Conservation (phyloP, 1,139 yeast species). For the Saccharomyces hybrid region DNA sequence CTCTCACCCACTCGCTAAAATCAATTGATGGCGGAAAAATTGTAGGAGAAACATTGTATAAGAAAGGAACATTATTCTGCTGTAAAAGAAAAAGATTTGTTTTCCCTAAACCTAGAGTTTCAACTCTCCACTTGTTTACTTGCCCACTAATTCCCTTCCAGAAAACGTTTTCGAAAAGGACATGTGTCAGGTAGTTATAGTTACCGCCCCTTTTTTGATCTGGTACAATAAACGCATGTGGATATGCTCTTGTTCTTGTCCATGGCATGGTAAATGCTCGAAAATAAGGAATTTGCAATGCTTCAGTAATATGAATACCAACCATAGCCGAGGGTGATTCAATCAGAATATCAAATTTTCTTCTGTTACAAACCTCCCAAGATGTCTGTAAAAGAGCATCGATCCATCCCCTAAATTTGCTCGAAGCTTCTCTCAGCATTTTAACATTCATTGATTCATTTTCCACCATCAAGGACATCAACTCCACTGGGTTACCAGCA, state of each 20-base stretch:
- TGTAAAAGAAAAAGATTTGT: conserved; percentile 67
- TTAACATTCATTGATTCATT: conserved; percentile 84
- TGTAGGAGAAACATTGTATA: conserved; percentile 81
- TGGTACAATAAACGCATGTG: conserved; percentile 93
- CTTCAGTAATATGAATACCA: conserved; percentile 92
- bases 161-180: conserved; percentile 82
- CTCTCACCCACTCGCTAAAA: conserved; percentile 88
- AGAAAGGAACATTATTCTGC: conserved; percentile 75
- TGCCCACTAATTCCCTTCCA: conserved; percentile 93
- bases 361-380: conserved; percentile 72
- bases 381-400: conserved; percentile 58
- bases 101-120: conserved; percentile 53
- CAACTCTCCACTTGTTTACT: conserved; percentile 79
- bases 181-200: conserved; percentile 85
- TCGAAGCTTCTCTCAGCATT: conserved; percentile 73
- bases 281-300: conserved; percentile 79
- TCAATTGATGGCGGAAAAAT: conserved; percentile 90
- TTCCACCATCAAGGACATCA: conserved; percentile 86
- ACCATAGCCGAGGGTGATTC: conserved; percentile 96
- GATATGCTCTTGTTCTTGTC: conserved; percentile 92
- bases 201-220: conserved; percentile 90
- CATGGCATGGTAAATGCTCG: conserved; percentile 98
- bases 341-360: conserved; percentile 67
- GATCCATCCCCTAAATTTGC: conserved; percentile 76
- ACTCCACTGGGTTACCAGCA: conserved; percentile 90